phyloP scores from a whole-genome alignment of 345 rosid genomes.

The Melaleuca alternifolia region DNA sequence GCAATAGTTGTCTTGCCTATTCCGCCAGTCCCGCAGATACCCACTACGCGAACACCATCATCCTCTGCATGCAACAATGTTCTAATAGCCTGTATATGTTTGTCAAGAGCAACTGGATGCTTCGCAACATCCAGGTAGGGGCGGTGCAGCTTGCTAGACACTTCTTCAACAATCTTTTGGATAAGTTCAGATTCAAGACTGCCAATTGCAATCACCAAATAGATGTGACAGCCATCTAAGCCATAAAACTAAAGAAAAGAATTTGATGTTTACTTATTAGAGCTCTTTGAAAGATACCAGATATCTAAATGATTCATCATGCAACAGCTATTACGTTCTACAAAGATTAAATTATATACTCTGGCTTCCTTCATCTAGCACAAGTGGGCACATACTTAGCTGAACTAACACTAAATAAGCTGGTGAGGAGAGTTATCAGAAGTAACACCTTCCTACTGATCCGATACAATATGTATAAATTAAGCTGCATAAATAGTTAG shows the following conservation, averaged over 20 bases:
- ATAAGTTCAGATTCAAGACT: neutral
- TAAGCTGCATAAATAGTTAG: neutral
- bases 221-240: neutral
- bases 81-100: neutral
- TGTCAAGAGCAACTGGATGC: constrained; percentile 1
- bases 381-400: neutral
- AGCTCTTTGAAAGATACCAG: neutral
- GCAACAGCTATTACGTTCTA: neutral
- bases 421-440: neutral
- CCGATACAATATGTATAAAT: neutral
- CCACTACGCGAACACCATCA: neutral
- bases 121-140: neutral
- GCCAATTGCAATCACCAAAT: neutral
- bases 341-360: neutral
- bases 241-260: neutral
- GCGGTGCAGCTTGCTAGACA: neutral
- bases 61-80: neutral
- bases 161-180: constrained; percentile 4
- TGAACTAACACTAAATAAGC: neutral
- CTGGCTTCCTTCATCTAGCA: neutral
- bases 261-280: neutral
- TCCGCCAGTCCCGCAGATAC: constrained; percentile 2
- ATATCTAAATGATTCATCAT: neutral
- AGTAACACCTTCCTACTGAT: neutral
- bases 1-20: constrained; percentile 17